A percentile compares a stretch with the other conserved stretches of the same genome.
These are phyloP conservation scores for Gloeopeniophorella convolvens DNA, from an alignment of 768 basidiomycete genomes.

Conservation along the genomic window DNA sequence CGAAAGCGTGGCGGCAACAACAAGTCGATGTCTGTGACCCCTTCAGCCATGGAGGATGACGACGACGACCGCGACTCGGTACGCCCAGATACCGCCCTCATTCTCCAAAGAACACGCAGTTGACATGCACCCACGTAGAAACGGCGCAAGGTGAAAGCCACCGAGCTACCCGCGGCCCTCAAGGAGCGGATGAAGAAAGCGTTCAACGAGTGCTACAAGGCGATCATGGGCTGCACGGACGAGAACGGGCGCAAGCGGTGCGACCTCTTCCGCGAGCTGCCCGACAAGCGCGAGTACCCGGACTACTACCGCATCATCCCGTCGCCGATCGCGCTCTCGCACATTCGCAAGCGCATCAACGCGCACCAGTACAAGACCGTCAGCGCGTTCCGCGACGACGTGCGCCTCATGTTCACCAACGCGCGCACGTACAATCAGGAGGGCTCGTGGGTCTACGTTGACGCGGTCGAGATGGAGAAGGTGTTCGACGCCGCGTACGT, in stretches of 20 bases:
- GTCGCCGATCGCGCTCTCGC: constrained; percentile 81
- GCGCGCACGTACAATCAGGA: constrained; percentile 92
- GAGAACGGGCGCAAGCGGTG: constrained; percentile 72
- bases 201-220: constrained; percentile 68
- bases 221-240: constrained; percentile 67
- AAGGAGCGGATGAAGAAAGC: constrained; percentile 80
- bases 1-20: constrained; percentile 57
- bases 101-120: background rate
- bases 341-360: constrained; percentile 72
- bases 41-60: constrained; percentile 67
- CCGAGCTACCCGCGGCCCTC: constrained; percentile 50
- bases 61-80: constrained; percentile 70
- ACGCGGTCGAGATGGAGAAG: constrained; percentile 92
- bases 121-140: constrained; percentile 44
- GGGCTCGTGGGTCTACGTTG: constrained; percentile 90
- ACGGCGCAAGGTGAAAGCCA: constrained; percentile 71
- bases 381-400: constrained; percentile 66
- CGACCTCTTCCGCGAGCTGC: constrained; percentile 84
- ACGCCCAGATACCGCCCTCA: constrained; percentile 29
- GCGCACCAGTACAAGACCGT: constrained; percentile 69
- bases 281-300: constrained; percentile 80
- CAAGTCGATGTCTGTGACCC: constrained; percentile 73
- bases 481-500: constrained; percentile 71
- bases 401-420: constrained; percentile 89
- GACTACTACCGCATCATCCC: constrained; percentile 89